Base-by-base conservation (phyloP, 768 basidiomycete species). In the Xanthoconium stramineum region DNA sequence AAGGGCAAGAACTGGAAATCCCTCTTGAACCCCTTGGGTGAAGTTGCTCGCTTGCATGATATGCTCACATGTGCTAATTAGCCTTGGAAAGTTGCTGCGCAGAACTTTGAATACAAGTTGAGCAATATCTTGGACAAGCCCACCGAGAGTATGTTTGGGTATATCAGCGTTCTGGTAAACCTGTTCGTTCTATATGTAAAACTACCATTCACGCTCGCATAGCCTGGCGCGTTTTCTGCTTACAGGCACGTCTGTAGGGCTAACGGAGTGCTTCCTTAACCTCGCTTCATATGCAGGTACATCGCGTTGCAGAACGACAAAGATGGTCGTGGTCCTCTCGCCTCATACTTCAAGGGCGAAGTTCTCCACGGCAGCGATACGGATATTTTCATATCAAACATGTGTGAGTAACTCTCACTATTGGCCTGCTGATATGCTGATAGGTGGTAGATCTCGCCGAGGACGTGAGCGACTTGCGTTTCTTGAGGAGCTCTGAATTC, bases 281-380 rank as follows among this genome's bases (percentile, higher is more conserved):
- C 45, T 51, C 32, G 58, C 50, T 46, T 35, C 10, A 50, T 30
- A 14, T 38, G 8, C 57, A 84, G 86, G 47, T 90, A 93, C 69
- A 93, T 94, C 63, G 94, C 94, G 0, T 69, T 98, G 55, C 89
- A 91, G 69, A 97, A 98, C 63, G 83, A 94, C 65, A 82, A 83
- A 59, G 74, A 77, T 19, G 95, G 94, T 0, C 76, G 81, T 24
- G 96, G 96, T 0, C 96, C 96, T 6, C 75, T 98, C 5, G 90
- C 93, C 14, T 94, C 95, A 15, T 99, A 99, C 70, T 99, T 99
- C 79, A 91, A 98, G 69, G 97, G 97, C 10, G 97, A 99, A 69
- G 80, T 88, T 20, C 72, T 92, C 28, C 86, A 89, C 61, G 91
- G 90, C 11, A 81, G 84, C 30, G 89, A 91, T 66, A 89, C 91